Evolutionary conservation across 352 stramenopile genomes (phyloP).

Genomic region (Sclerospora graminicola): DNA sequence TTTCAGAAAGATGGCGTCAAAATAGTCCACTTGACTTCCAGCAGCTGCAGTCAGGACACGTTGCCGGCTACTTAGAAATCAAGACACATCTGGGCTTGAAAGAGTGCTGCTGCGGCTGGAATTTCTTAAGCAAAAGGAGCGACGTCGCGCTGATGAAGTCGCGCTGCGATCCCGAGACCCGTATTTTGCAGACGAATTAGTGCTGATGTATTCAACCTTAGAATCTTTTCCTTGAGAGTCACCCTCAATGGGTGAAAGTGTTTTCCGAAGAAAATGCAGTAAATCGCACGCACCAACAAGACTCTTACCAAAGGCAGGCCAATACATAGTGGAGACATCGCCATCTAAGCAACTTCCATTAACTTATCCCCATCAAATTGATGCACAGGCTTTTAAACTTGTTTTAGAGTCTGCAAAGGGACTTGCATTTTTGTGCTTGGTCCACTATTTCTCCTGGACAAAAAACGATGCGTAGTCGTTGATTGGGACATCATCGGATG

Average conservation of each 20-base stretch:
- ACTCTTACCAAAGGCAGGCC: too few species aligned
- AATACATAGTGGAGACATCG: too few species aligned
- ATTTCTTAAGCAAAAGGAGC: constrained; percentile 35
- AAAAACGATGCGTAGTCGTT: constrained; percentile 5
- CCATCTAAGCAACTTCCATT: too few species aligned
- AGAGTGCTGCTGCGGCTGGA: constrained; percentile 16
- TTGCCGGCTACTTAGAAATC: constrained; percentile 23
- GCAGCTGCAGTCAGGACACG: constrained; percentile 22
- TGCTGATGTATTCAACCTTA: constrained; percentile 38
- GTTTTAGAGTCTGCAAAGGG: too few species aligned
- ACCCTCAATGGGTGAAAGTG: constrained; percentile 35
- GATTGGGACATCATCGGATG: constrained; percentile 23
- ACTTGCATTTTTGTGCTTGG: constrained; percentile 19
- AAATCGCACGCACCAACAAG: constrained; percentile 56
- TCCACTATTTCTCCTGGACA: constrained; percentile 17
- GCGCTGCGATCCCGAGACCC: constrained; percentile 35
- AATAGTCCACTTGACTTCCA: constrained; percentile 32
- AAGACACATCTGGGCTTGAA: constrained; percentile 18
- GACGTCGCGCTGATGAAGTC: constrained; percentile 55
- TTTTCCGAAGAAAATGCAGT: constrained; percentile 47
- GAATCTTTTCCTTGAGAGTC: constrained; percentile 37
- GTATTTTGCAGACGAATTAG: constrained; percentile 40
- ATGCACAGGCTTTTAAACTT: too few species aligned
- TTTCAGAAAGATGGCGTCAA: constrained; percentile 36
- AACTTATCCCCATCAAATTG: too few species aligned